phyloP scores from a whole-genome alignment of 2,329 filamentous ascomycete species.

The Coniochaeta sp. region DNA sequence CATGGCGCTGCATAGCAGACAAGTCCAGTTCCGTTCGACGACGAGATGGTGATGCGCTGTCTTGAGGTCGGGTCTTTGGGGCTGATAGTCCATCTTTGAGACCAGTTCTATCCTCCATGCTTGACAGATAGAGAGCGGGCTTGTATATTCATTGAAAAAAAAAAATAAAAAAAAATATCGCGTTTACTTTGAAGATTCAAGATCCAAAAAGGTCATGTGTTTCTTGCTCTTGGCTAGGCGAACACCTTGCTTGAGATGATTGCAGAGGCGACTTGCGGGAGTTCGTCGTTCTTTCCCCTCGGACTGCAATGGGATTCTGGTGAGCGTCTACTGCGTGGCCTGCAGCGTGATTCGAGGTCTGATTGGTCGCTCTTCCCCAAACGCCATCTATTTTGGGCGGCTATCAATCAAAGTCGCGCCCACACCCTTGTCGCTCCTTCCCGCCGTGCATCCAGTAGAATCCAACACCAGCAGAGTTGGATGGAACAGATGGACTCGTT shows the following conservation, averaged over 20 bases:
- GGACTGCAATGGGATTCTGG: neutral
- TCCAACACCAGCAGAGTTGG: neutral
- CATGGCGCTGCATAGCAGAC: too few species aligned
- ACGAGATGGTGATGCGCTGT: too few species aligned
- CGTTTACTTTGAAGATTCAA: too few species aligned
- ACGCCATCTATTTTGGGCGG: constrained; percentile 18
- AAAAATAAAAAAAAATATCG: too few species aligned
- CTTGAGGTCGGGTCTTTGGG: too few species aligned
- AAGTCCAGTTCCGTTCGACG: neutral
- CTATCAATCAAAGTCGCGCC: constrained; percentile 7
- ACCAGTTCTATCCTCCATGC: too few species aligned
- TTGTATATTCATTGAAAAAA: too few species aligned
- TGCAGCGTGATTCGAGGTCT: constrained; percentile 20
- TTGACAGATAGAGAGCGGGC: too few species aligned
- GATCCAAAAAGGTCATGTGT: too few species aligned
- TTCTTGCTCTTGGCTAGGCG: too few species aligned
- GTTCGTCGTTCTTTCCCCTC: neutral
- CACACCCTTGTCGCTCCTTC: constrained; percentile 2
- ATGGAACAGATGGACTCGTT: neutral
- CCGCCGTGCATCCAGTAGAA: constrained; percentile 4
- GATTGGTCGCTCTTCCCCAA: constrained; percentile 13
- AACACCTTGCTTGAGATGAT: neutral
- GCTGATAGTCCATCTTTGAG: too few species aligned
- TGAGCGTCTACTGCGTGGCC: constrained; percentile 21
- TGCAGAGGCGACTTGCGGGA: neutral